Evolutionary conservation across 2,329 filamentous ascomycete genomes (phyloP), one percentile per base, ranked within the genome.

Genomic region (Cercospora berteroae): DNA sequence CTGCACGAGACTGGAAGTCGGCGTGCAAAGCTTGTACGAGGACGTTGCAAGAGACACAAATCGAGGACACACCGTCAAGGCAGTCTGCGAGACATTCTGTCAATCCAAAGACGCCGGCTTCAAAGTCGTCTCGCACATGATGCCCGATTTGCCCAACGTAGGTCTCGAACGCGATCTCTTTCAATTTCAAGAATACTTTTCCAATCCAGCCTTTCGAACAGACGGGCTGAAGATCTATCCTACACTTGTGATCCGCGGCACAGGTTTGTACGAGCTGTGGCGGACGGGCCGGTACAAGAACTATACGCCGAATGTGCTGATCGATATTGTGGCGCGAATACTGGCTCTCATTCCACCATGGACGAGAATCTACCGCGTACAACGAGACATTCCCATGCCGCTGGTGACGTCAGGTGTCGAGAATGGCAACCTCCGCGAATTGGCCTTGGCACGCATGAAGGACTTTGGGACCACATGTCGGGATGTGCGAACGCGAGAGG

Each of bases 101-200:
- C 85, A 97, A n/a, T 89, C 95, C 70, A 99, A 99, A 80, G 96
- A 99, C 79, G 93, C 96, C 5, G 95, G 95, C 0, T 99, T 97
- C 86, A 99, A 99, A 80, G 95, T 99, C 0, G 95, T 99, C 70
- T 96, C 92, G 72, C 95, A 99, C 81, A 99, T 99, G 95, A 99
- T 99, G 95, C 95, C 95, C 1, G 95, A 99, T 78, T 82, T 99
- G 58, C 95, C 95, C 3, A 99, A 99, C 75, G 95, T 99, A 2
- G 95, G 95, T 65, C 97, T 98, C 91, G 96, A 99, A 81, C 90
- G 95, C 74, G 95, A 99, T 77, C 84, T 99, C 52, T 94, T 96
- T 76, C 95, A 99, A 74, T 99, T 99, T 80, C 87, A 92, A 71
- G 96, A 99, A 78, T 99, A 99, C 79, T 99, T 99, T 75, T 93